These are phyloP conservation scores for Mycena vulgaris DNA, from an alignment of 768 basidiomycete species.

Conservation along the genomic window DNA sequence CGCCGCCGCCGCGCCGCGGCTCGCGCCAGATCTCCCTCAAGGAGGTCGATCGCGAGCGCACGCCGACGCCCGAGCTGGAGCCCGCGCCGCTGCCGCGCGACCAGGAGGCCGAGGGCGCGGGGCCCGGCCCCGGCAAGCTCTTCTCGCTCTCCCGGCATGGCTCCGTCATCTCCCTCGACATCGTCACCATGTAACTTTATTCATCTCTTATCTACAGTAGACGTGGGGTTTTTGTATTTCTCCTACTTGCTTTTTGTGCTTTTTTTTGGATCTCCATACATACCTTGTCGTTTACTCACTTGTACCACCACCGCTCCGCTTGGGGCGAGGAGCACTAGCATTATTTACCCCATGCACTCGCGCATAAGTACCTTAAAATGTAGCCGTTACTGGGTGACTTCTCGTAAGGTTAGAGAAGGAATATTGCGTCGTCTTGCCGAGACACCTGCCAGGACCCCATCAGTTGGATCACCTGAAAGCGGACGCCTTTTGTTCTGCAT, in stretches of 20 bases:
- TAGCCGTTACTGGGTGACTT: too few relatives aligned
- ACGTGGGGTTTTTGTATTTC: constrained; percentile 9
- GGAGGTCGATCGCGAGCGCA: constrained; percentile 29
- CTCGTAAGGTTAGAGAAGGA: too few relatives aligned
- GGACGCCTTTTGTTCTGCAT: too few relatives aligned
- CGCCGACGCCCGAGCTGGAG: constrained; percentile 48
- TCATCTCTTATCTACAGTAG: neutral
- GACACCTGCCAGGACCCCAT: too few relatives aligned
- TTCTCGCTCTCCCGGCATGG: constrained; percentile 64
- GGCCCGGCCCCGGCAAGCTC: constrained; percentile 50
- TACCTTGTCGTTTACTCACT: constrained; percentile 19
- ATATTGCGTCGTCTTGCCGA: too few relatives aligned
- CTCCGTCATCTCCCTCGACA: constrained; percentile 69
- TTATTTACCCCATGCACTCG: constrained; percentile 12
- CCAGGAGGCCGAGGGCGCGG: constrained; percentile 45
- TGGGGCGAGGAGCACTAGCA: constrained; percentile 22
- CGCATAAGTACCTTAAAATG: constrained; percentile 29
- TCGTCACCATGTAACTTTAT: constrained; percentile 55
- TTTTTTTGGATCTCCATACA: constrained; percentile 25
- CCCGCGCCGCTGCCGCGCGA: constrained; percentile 33
- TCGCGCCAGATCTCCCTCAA: constrained; percentile 62
- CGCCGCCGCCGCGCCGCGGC: constrained; percentile 76
- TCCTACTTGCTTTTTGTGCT: neutral
- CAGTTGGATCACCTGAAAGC: too few relatives aligned
- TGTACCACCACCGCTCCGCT: constrained; percentile 25